phyloP scores from a whole-genome alignment of 2,329 filamentous ascomycete genomes.

The Hymenoscyphus fraxineus region DNA sequence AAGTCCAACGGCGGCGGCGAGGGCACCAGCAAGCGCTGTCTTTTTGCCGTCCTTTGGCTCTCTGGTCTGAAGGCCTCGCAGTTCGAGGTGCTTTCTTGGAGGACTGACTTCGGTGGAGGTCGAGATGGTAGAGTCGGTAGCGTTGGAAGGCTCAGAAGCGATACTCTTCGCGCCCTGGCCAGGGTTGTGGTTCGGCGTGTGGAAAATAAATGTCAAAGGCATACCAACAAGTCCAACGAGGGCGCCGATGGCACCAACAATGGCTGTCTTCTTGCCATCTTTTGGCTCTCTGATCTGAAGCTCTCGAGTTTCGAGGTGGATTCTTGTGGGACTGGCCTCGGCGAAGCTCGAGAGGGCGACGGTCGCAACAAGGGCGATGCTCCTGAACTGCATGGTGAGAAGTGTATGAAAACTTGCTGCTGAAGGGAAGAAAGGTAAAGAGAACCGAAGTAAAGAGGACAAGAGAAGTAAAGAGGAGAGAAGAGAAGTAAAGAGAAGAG shows the following conservation, averaged over 20 bases:
- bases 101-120: background rate
- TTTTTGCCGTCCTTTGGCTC: background rate
- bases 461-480: background rate
- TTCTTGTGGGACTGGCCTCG: background rate
- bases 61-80: background rate
- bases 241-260: background rate
- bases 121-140: background rate
- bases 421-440: background rate
- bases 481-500: background rate
- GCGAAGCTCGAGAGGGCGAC: background rate
- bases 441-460: background rate
- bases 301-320: background rate
- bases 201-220: background rate
- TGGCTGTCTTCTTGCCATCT: background rate
- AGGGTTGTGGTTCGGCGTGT: background rate
- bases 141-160: background rate
- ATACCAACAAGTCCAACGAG: background rate
- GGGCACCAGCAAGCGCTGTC: background rate
- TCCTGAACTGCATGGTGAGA: background rate
- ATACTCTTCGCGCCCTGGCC: background rate
- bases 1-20: background rate
- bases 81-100: background rate
- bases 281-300: background rate
- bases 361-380: background rate
- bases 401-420: background rate